Conservation (phyloP, 305 asterid genomes). For the Solanum hybrid region DNA sequence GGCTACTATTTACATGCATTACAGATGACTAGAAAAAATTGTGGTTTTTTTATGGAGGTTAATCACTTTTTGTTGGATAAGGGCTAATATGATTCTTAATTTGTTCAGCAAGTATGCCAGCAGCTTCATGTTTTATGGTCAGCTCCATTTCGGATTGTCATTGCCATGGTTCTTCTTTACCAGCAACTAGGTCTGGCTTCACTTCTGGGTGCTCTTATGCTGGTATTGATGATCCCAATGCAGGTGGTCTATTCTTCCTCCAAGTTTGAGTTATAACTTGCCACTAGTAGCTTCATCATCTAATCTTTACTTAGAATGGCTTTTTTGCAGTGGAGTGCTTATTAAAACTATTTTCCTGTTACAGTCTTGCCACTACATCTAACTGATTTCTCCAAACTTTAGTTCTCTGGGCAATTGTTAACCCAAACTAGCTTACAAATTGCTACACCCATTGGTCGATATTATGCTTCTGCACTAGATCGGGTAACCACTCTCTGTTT, state of each 20-base stretch:
- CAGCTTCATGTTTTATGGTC: conserved; percentile 94
- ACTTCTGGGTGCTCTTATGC: conserved; percentile 75
- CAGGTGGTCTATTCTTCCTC: conserved; percentile 41
- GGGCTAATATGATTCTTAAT: neutral
- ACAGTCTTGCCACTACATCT: neutral
- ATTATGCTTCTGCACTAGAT: neutral
- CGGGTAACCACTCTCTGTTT: neutral
- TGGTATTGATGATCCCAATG: conserved; percentile 74
- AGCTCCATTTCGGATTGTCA: conserved; percentile 78
- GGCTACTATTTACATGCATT: neutral
- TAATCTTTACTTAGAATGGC: neutral
- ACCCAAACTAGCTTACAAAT: neutral
- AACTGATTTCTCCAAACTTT: neutral
- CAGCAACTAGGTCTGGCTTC: conserved; percentile 86
- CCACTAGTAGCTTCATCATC: neutral
- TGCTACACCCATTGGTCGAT: neutral
- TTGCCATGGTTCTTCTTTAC: conserved; percentile 81
- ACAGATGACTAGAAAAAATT: neutral
- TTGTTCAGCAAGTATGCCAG: conserved; percentile 74
- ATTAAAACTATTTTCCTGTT: neutral
- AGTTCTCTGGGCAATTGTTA: neutral
- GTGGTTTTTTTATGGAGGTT: neutral
- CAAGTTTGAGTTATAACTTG: neutral
- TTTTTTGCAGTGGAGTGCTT: neutral
- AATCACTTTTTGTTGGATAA: neutral